A percentile compares a stretch with the other conserved stretches of the same genome.
phyloP scores from a whole-genome alignment of 495 filamentous ascomycete genomes.

The Pseudomonodictys pantanalensis region DNA sequence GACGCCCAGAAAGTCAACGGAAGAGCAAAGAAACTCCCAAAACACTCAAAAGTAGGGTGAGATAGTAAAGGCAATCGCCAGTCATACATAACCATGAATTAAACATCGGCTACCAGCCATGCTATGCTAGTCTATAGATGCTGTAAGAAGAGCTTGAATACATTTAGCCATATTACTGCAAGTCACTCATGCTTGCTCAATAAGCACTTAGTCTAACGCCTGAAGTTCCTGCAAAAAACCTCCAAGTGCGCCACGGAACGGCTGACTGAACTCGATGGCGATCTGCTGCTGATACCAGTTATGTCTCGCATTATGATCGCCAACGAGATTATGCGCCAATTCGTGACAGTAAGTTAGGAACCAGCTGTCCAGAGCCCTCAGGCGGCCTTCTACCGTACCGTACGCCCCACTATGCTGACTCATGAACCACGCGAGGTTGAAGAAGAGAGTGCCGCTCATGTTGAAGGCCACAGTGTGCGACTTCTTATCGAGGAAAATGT shows the following conservation, averaged over 20 bases:
- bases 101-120: no score
- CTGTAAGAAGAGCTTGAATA: no score
- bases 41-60: no score
- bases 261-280: slow-evolving; percentile 25
- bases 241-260: background rate
- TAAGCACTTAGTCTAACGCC: background rate
- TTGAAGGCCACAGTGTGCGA: slow-evolving; percentile 93
- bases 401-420: slow-evolving; percentile 61
- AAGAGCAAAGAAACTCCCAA: no score
- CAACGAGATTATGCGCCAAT: slow-evolving; percentile 87
- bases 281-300: slow-evolving; percentile 49
- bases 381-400: slow-evolving; percentile 22
- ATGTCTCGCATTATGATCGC: slow-evolving; percentile 75
- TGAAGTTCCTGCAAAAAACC: slow-evolving; percentile 9
- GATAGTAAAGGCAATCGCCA: no score
- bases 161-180: no score
- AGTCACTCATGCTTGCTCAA: no score
- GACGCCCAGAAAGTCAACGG: no score
- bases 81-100: no score
- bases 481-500: slow-evolving; percentile 81
- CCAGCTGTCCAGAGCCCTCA: slow-evolving; percentile 77
- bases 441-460: slow-evolving; percentile 78
- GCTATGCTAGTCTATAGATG: no score
- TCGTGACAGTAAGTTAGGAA: slow-evolving; percentile 90
- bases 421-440: slow-evolving; percentile 84